A percentile compares a stretch with the other conserved stretches of the same genome.
Conservation (phyloP, 441 rosid species). For the California macrophylla region DNA sequence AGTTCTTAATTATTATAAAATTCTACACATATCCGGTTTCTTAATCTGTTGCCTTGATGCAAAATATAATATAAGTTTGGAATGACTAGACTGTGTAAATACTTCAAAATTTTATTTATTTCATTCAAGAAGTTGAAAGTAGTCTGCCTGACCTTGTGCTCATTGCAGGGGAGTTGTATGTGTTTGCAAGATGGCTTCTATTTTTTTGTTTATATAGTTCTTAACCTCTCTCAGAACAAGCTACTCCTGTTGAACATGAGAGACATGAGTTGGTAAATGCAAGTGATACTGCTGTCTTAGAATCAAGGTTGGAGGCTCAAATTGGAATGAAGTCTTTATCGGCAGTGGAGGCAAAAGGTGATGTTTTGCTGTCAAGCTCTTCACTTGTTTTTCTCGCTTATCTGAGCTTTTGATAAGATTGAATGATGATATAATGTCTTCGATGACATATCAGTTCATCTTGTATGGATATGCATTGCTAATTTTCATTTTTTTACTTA, state of each 20-base stretch:
- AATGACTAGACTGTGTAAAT: background rate
- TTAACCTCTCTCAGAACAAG: conserved; percentile 39
- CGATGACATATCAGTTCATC: background rate
- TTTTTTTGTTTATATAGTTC: conserved; percentile 20
- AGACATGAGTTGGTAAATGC: conserved; percentile 26
- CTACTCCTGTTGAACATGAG: conserved; percentile 28
- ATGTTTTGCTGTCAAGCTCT: background rate
- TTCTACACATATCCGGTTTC: background rate
- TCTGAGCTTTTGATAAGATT: background rate
- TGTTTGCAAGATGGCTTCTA: background rate
- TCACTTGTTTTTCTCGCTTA: background rate
- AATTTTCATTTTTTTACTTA: background rate
- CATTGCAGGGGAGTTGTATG: background rate
- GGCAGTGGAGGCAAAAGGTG: conserved; percentile 34
- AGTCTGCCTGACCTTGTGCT: background rate
- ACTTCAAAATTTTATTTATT: background rate
- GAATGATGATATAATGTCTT: background rate
- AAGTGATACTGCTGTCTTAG: conserved; percentile 22
- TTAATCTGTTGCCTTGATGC: background rate
- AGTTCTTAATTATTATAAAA: background rate
- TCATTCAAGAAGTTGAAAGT: background rate
- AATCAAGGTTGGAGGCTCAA: conserved; percentile 21
- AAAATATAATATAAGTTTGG: background rate
- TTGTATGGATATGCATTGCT: background rate
- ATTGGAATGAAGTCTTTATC: conserved; percentile 23